These are phyloP conservation scores for Synchytrium microbalum DNA, from an alignment of 371 early-diverging fungal species.

Conservation along the genomic window DNA sequence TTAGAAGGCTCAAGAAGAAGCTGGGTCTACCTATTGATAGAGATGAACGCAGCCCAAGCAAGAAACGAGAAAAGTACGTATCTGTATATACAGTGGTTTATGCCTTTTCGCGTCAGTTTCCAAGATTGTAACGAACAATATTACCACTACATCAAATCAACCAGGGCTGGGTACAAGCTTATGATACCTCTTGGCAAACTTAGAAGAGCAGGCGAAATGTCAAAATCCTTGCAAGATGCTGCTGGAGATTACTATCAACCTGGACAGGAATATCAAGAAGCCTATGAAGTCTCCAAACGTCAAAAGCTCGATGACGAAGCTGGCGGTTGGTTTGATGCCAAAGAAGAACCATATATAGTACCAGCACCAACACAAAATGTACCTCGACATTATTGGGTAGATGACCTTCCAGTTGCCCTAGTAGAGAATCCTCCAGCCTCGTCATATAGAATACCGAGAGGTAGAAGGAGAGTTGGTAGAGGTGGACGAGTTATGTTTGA, in stretches of 20 bases:
- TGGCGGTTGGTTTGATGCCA: slow-evolving; percentile 7
- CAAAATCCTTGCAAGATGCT: background rate
- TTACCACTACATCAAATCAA: no score
- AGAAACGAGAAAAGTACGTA: slow-evolving; percentile 6
- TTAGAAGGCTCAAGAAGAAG: slow-evolving; percentile 35
- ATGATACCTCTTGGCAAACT: slow-evolving; percentile 6
- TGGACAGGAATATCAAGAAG: slow-evolving; percentile 4
- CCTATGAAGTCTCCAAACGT: slow-evolving; percentile 18
- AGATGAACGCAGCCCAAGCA: slow-evolving; percentile 16
- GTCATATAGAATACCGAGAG: slow-evolving; percentile 6
- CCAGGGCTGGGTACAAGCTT: slow-evolving; percentile 3
- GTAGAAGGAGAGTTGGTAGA: slow-evolving; percentile 32
- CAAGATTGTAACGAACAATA: background rate
- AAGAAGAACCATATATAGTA: slow-evolving; percentile 11
- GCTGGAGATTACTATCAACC: slow-evolving; percentile 3
- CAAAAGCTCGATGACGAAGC: slow-evolving; percentile 28
- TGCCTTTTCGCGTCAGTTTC: background rate
- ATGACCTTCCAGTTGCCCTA: slow-evolving; percentile 7
- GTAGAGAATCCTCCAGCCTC: background rate
- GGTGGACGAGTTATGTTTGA: slow-evolving; percentile 39
- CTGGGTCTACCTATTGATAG: slow-evolving; percentile 26
- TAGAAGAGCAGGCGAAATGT: slow-evolving; percentile 5
- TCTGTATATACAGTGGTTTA: background rate
- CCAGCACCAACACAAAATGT: background rate
- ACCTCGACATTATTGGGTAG: slow-evolving; percentile 8